Conservation (phyloP, 1,284 basidiomycete species). For the Trametes versicolor region DNA sequence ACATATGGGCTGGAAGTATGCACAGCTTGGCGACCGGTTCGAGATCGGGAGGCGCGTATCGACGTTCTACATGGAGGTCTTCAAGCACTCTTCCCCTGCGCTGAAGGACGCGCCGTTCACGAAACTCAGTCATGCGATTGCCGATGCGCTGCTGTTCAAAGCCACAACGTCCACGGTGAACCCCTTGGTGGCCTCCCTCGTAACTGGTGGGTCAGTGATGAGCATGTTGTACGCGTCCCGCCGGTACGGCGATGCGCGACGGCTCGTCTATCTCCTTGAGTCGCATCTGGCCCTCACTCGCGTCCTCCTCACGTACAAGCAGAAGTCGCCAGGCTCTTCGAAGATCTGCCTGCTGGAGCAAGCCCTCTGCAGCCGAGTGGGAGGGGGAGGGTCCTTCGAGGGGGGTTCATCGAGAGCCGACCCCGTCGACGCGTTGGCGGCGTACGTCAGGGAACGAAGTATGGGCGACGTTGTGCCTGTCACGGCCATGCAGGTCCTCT, state of each 20-base stretch:
- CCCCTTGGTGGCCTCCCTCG: constrained; percentile 77
- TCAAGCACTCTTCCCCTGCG: constrained; percentile 68
- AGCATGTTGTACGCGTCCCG: constrained; percentile 67
- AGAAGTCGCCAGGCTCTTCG: constrained; percentile 49
- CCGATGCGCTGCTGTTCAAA: constrained; percentile 73
- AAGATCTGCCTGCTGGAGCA: constrained; percentile 79
- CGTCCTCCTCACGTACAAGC: constrained; percentile 71
- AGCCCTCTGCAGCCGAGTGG: constrained; percentile 69
- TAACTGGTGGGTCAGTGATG: constrained; percentile 67
- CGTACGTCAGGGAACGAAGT: constrained; percentile 70
- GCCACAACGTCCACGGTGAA: constrained; percentile 80
- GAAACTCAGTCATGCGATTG: constrained; percentile 66
- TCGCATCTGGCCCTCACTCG: constrained; percentile 71
- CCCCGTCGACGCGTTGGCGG: constrained; percentile 76
- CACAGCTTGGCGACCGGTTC: constrained; percentile 79
- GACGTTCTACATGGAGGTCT: constrained; percentile 70
- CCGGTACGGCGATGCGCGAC: constrained; percentile 72
- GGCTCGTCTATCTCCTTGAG: constrained; percentile 75
- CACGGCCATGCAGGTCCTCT: constrained; percentile 72
- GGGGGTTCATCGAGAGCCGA: constrained; percentile 59
- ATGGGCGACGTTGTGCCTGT: constrained; percentile 66
- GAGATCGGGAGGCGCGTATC: constrained; percentile 79
- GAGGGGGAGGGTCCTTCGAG: constrained; percentile 59
- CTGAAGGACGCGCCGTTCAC: constrained; percentile 64
- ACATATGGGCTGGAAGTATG: constrained; percentile 85